A percentile compares a stretch with the other conserved stretches of the same genome.
These are phyloP conservation scores for Silene latifolia DNA, from an alignment of 148 eudicot genomes.

Conservation along the genomic window DNA sequence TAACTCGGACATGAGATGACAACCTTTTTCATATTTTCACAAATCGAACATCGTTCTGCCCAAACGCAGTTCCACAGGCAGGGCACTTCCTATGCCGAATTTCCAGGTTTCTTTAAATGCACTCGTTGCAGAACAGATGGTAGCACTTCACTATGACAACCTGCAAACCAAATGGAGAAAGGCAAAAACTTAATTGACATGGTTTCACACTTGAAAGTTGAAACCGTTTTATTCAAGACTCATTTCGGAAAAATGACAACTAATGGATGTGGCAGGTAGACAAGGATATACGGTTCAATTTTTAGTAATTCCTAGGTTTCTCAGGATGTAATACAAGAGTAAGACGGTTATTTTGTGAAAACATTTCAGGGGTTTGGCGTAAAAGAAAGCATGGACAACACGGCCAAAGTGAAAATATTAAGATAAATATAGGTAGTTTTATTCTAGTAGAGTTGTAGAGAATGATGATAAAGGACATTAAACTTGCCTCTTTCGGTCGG, in stretches of 20 bases:
- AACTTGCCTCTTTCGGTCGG: conserved; percentile 87
- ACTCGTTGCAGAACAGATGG: conserved; percentile 93
- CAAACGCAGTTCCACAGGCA: conserved; percentile 89
- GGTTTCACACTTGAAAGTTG: neutral
- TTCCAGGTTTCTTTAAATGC: conserved; percentile 90
- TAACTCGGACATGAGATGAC: neutral
- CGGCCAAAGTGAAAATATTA: no score
- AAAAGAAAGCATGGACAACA: neutral
- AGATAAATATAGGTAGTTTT: no score
- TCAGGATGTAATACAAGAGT: no score
- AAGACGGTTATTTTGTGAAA: no score
- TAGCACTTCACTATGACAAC: conserved; percentile 93
- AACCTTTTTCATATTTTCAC: conserved; percentile 64
- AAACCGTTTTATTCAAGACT: neutral
- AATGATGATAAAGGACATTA: neutral
- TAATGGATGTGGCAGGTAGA: no score
- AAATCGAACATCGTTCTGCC: conserved; percentile 89
- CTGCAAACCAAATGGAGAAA: conserved; percentile 29
- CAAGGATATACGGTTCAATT: no score
- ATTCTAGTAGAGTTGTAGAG: neutral
- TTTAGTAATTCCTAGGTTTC: neutral
- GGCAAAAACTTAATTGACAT: neutral
- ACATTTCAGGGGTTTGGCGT: neutral
- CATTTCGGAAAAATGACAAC: no score
- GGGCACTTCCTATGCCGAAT: conserved; percentile 95